Conservation (phyloP, 805 yeast genomes). For the Priceomyces medius region DNA sequence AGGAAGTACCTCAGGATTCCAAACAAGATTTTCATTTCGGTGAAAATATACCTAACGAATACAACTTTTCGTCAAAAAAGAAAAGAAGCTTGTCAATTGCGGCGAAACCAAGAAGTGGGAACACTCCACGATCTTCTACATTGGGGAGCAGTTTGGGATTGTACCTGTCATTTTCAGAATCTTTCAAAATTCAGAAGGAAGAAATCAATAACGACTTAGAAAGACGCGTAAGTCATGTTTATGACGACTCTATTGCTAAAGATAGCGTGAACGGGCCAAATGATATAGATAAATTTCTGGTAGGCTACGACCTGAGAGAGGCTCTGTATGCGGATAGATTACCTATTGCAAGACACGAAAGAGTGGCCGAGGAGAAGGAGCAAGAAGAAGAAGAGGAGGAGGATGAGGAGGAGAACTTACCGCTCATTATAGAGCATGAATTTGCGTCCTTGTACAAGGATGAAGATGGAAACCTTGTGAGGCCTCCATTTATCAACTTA, state of each 20-base stretch:
- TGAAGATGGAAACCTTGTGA: conserved; percentile 35
- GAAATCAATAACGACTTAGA: conserved; percentile 26
- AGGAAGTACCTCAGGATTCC: neutral
- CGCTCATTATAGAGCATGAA: conserved; percentile 28
- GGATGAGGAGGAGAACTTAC: conserved; percentile 6
- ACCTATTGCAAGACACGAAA: neutral
- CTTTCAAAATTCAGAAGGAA: conserved; percentile 17
- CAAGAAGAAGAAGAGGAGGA: conserved; percentile 1
- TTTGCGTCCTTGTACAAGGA: conserved; percentile 37
- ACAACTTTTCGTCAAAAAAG: conserved; percentile 25
- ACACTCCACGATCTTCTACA: conserved; percentile 28
- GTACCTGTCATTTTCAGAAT: conserved; percentile 20
- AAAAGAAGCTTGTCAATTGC: conserved; percentile 28
- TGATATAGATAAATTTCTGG: conserved; percentile 1
- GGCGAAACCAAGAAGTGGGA: conserved; percentile 12
- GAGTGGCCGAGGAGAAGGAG: conserved; percentile 3
- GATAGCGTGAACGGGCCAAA: conserved; percentile 1
- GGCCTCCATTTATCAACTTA: conserved; percentile 45
- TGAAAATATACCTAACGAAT: neutral
- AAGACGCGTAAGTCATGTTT: conserved; percentile 24
- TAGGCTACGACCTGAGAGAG: neutral
- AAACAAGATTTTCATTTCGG: neutral
- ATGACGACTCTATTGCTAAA: conserved; percentile 9
- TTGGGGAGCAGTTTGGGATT: conserved; percentile 13
- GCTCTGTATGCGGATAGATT: neutral